phyloP scores from a whole-genome alignment of 2,329 filamentous ascomycete genomes.

The Mycogone perniciosa region DNA sequence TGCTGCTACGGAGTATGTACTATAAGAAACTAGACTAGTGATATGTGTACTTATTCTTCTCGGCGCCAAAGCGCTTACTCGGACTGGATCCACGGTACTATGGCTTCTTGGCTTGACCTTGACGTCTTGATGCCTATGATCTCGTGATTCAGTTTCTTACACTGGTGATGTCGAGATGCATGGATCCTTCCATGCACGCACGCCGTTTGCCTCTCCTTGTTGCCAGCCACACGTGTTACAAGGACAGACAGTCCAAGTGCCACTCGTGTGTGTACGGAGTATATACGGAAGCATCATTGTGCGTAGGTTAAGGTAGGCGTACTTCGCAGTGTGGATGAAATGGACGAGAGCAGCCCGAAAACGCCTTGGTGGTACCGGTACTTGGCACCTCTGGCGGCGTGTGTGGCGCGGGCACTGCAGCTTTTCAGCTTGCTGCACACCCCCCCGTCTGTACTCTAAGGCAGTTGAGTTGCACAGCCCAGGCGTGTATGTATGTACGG shows the following conservation, averaged over 20 bases:
- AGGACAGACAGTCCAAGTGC: not conserved
- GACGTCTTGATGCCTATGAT: no score
- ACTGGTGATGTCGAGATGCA: no score
- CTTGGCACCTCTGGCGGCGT: not conserved
- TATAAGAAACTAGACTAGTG: not conserved
- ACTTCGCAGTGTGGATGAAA: not conserved
- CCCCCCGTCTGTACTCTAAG: not conserved
- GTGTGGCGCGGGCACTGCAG: conserved; percentile 13
- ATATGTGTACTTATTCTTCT: conserved; percentile 1
- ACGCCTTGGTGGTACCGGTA: conserved; percentile 7
- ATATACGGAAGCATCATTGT: not conserved
- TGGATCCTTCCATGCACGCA: no score
- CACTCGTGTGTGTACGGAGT: no score
- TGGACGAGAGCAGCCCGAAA: not conserved
- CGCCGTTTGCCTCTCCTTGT: no score
- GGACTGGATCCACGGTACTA: no score
- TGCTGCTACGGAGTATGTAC: no score
- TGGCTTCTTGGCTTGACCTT: no score
- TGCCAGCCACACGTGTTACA: not conserved
- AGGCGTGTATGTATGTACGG: not conserved
- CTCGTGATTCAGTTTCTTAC: no score
- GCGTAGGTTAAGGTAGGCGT: no score
- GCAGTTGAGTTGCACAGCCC: conserved; percentile 7
- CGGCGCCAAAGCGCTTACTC: conserved; percentile 1
- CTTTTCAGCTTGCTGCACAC: conserved; percentile 9